Base-by-base conservation (phyloP, 768 basidiomycete genomes). In the Leccinum aurantiacum region DNA sequence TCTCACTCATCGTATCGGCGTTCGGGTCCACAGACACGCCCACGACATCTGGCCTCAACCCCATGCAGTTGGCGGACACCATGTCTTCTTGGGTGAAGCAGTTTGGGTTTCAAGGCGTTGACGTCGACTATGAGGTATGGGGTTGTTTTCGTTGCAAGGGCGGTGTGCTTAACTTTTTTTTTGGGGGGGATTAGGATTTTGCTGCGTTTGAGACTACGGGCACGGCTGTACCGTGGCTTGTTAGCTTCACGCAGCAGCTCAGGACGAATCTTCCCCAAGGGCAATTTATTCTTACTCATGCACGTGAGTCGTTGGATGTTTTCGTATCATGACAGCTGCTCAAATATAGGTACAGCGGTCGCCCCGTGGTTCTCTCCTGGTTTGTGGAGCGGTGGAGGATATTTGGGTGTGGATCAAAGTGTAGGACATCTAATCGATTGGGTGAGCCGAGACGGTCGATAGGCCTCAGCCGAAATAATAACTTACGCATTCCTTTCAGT, bases 1-100 rank as follows among this genome's bases (percentile, higher is more conserved):
- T 84, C 69, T 79, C 78, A 48, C 67, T 86, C 31, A 78, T 86
- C 59, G 84, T 85, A 4, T 82, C 82, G 49, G 75, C 75, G 6
- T 84, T 85, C 63, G 81, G 80, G 8, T 74, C 79, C 14, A 65
- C 64, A 9, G 64, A 65, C 49, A 67, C 71, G 4, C 81, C 81
- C 17, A 54, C 53, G 1, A 69, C 76, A 0, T 62, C 67, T 22
- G 76, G 75, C 33, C 68, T 65, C 3, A 76, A 82, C 58, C 37
- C 53, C 4, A 15, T 27, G 37, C 10, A 13, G 6, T 0, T 41
- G 8, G 53, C 53, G 1, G 6, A 77, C 60, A 74, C 72, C 8
- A 70, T 83, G 61, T 80, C 80, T 3, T 65, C 70, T 7, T 81
- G 74, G 73, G 82, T 82, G 46, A 76, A 73, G 41, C 50, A 80